These are phyloP conservation scores for Solioccasus polychromus DNA, from an alignment of 768 basidiomycete species.

Conservation along the genomic window DNA sequence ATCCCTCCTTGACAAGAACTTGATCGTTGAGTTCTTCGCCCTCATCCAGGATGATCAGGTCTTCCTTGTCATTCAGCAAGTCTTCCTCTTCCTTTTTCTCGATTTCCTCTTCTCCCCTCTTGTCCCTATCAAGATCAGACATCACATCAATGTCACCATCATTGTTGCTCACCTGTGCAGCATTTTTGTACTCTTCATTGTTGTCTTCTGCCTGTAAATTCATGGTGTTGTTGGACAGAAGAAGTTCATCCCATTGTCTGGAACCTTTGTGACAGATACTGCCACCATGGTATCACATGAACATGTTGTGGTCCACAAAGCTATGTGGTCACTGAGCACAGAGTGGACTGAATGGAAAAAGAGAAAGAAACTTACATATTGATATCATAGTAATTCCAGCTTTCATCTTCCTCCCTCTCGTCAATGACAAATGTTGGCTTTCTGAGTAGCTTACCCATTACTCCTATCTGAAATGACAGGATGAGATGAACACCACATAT, in stretches of 20 bases:
- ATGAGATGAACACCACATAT: constrained; percentile 13
- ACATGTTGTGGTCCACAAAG: background rate
- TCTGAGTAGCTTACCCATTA: constrained; percentile 10
- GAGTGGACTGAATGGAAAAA: too few relatives aligned
- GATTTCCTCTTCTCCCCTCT: too few relatives aligned
- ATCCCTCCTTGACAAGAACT: too few relatives aligned
- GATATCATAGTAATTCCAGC: constrained; percentile 33
- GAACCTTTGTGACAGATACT: background rate
- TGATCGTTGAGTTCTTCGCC: too few relatives aligned
- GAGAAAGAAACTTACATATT: constrained; percentile 31
- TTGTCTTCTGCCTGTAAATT: too few relatives aligned
- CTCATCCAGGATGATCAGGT: too few relatives aligned
- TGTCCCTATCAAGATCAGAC: too few relatives aligned
- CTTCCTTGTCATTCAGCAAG: too few relatives aligned
- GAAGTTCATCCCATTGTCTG: background rate
- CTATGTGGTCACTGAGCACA: background rate
- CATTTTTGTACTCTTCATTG: too few relatives aligned
- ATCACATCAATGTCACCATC: too few relatives aligned
- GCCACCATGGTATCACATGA: background rate
- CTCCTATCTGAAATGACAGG: constrained; percentile 18
- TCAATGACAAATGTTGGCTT: background rate
- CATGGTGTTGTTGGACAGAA: background rate
- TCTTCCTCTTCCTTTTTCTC: too few relatives aligned
- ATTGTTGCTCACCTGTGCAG: too few relatives aligned
- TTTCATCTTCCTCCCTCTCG: background rate